Conservation (phyloP, 2,329 filamentous ascomycete species). For the Aspergillus brunneoviolaceus region DNA sequence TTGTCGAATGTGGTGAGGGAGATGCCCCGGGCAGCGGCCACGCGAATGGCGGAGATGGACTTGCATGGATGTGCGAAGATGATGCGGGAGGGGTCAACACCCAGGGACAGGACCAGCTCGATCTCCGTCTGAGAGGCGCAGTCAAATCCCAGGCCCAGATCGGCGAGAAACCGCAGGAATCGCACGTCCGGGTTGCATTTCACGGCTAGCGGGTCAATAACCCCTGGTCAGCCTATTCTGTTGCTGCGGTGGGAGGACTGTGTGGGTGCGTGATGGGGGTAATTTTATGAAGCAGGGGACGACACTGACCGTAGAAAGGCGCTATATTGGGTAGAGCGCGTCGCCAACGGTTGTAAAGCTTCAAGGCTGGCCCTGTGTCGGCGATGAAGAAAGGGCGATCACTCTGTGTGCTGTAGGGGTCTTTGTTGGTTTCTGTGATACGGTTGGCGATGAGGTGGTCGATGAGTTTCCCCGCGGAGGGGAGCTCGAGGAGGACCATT, state of each 20-base stretch:
- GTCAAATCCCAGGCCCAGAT: slow-evolving; percentile 27
- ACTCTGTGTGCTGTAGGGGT: not conserved
- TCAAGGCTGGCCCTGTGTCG: not conserved
- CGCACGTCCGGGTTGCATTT: slow-evolving; percentile 31
- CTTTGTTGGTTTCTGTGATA: not conserved
- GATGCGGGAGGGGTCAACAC: slow-evolving; percentile 25
- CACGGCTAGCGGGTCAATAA: slow-evolving; percentile 20
- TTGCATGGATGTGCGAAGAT: slow-evolving; percentile 23
- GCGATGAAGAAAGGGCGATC: not conserved
- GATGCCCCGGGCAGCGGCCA: slow-evolving; percentile 21
- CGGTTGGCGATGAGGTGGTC: not conserved
- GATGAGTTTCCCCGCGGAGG: not conserved
- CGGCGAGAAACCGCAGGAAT: slow-evolving; percentile 23
- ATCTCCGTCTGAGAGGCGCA: slow-evolving; percentile 31
- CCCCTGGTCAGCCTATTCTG: not conserved
- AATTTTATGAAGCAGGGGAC: not conserved
- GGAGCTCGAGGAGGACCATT: not conserved
- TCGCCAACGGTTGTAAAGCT: not conserved
- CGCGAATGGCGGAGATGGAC: slow-evolving; percentile 17
- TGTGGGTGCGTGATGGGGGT: not conserved
- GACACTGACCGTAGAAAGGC: slow-evolving; percentile 4
- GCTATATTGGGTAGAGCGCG: not conserved
- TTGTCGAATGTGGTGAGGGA: slow-evolving; percentile 26
- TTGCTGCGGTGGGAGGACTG: not conserved
- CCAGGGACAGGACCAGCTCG: slow-evolving; percentile 19